Conservation (phyloP, 1,284 basidiomycete genomes). For the Rhodotorula glutinis region DNA sequence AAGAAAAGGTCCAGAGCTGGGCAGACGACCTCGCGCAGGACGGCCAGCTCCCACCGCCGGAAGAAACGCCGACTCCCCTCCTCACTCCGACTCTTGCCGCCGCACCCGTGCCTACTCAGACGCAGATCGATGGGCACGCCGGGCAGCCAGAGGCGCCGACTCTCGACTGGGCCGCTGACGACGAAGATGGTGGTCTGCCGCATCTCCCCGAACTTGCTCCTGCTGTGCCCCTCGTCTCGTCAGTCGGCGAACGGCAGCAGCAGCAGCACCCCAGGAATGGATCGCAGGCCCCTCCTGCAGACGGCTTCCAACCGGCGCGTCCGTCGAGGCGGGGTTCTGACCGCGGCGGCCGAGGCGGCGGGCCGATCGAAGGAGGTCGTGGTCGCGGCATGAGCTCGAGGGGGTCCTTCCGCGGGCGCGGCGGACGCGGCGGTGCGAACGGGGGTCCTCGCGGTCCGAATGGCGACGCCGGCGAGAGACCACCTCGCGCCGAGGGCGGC, state of each 20-base stretch:
- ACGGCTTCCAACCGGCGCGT: constrained; percentile 26
- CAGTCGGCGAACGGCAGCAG: neutral
- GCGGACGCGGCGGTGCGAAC: constrained; percentile 9
- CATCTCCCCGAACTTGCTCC: constrained; percentile 29
- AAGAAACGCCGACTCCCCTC: constrained; percentile 12
- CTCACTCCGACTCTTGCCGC: neutral
- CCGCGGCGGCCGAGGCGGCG: constrained; percentile 9
- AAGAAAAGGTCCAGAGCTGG: constrained; percentile 33
- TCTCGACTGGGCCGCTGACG: constrained; percentile 35
- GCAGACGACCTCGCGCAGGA: constrained; percentile 17
- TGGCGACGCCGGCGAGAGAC: neutral
- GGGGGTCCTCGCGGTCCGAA: neutral
- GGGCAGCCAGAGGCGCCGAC: neutral
- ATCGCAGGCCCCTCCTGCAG: neutral
- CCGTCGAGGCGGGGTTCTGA: neutral
- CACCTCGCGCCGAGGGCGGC: neutral
- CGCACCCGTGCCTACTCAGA: neutral
- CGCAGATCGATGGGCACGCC: neutral
- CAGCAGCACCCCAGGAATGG: neutral
- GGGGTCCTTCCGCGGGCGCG: constrained; percentile 11
- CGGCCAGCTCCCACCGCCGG: constrained; percentile 18
- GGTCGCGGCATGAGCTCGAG: constrained; percentile 7
- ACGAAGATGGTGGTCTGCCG: constrained; percentile 18
- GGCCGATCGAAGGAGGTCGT: neutral
- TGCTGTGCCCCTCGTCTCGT: constrained; percentile 1